Conservation (phyloP, 2,329 filamentous ascomycete species). For the Mariannaea elegans region DNA sequence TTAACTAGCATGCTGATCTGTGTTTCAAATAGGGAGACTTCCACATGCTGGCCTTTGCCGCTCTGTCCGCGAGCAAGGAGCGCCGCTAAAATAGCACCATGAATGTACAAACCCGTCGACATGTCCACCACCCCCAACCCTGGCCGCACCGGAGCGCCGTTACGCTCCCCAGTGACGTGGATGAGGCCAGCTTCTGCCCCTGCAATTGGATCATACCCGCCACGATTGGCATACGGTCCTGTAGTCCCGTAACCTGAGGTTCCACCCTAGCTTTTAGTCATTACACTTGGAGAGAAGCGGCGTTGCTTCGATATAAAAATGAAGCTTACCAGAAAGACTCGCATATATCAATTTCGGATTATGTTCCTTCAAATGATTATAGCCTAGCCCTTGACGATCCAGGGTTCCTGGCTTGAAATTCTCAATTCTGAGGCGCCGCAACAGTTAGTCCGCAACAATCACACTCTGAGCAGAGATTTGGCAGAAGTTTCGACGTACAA, state of each 20-base stretch:
- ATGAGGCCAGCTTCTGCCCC: conserved; percentile 54
- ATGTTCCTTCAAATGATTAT: conserved; percentile 44
- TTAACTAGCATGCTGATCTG: conserved; percentile 53
- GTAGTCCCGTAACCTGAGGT: conserved; percentile 40
- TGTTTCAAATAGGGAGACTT: conserved; percentile 55
- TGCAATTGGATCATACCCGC: conserved; percentile 57
- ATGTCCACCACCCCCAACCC: conserved; percentile 56
- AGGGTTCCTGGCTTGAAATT: conserved; percentile 55
- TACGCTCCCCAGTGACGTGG: conserved; percentile 52
- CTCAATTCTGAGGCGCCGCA: conserved; percentile 43
- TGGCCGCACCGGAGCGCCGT: conserved; percentile 50
- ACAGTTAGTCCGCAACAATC: background rate
- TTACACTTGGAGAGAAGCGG: background rate
- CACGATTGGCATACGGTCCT: conserved; percentile 52
- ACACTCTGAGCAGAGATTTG: background rate
- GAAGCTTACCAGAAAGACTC: conserved; percentile 46
- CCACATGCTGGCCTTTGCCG: conserved; percentile 53
- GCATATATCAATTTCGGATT: conserved; percentile 54
- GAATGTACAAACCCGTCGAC: conserved; percentile 54
- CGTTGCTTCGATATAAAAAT: background rate
- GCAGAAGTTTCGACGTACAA: conserved; percentile 37
- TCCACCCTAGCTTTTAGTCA: background rate
- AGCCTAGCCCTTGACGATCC: conserved; percentile 52
- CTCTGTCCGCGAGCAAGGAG: conserved; percentile 48
- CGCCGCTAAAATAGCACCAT: conserved; percentile 55